Conservation (phyloP, 345 rosid genomes). For the Melaleuca quinquenervia region DNA sequence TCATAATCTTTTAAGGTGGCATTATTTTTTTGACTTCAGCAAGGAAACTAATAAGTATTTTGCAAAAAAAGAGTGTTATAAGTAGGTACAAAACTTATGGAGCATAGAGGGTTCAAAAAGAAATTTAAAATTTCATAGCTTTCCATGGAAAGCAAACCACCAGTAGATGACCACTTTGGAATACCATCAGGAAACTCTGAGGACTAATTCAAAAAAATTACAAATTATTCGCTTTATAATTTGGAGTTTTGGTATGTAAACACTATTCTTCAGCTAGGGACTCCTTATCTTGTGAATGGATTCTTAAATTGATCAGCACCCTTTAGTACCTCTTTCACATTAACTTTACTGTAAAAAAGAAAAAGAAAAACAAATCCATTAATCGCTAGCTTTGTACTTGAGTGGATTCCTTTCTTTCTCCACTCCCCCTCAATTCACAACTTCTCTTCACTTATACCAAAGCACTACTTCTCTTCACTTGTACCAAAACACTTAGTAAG, state of each 20-base stretch:
- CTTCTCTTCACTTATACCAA: no score
- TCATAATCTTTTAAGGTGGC: background rate
- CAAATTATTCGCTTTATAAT: background rate
- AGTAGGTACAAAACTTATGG: background rate
- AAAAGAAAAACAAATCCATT: background rate
- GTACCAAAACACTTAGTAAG: no score
- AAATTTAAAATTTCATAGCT: background rate
- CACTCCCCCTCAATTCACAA: no score
- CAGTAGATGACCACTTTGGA: background rate
- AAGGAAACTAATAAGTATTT: background rate
- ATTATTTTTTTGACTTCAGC: background rate
- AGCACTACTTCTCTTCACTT: no score
- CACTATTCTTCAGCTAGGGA: background rate
- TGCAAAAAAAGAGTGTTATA: background rate
- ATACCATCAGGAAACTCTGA: background rate
- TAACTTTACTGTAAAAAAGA: background rate
- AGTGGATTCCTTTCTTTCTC: background rate
- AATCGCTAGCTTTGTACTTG: background rate
- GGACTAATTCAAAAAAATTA: background rate
- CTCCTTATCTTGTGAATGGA: background rate
- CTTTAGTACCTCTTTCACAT: background rate
- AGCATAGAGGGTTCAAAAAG: background rate
- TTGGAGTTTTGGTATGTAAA: background rate
- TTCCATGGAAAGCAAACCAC: background rate
- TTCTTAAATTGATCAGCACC: background rate